Base-by-base conservation (phyloP, 176 grass and related monocot genomes). In the Puya raimondii region DNA sequence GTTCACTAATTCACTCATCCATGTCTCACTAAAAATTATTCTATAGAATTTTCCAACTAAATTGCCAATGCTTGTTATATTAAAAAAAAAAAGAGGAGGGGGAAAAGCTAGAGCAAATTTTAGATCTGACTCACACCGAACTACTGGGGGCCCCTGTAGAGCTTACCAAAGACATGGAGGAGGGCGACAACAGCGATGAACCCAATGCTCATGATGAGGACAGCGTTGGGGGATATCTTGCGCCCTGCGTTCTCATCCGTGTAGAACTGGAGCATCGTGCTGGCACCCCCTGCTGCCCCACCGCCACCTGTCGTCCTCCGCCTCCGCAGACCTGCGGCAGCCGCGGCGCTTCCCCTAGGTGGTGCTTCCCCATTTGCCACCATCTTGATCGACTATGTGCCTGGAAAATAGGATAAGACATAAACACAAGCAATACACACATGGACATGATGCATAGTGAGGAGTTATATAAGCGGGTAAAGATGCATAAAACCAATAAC, bases 181-280 rank as follows among this genome's bases (percentile, higher is more conserved):
- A 91, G 73, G 13, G 84, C 89, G 29, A 99, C 94, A 0, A 93
- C 65, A 1, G 84, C 87, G 51, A 99, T 88, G 64, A 99, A 99
- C 22, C 89, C 94, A 26, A 99, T 82, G 71, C 89, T 99, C 89
- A 93, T 99, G 65, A 93, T 88, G 74, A 93, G 87, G 51, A 91
- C 94, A 12, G 94, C 53, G 12, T 93, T 97, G 2, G 89, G 94
- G 57, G 89, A 93, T 82, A 99, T 99, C 82, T 89, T 99, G 72
- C 71, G 71, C 0, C 94, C 94, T 1, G 89, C 82, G 50, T 84
- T 77, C 75, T 99, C 87, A 27, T 99, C 89, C 0, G 94, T 92
- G 72, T 96, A 96, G 74, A 96, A 96, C 82, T 85, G 87, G 71
- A 96, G 91, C 91, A 96, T 96, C 2, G 81, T 85, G 25, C 66